Evolutionary conservation across 2,329 filamentous ascomycete genomes (phyloP).

Genomic region (Paraphaeosphaeria minitans): DNA sequence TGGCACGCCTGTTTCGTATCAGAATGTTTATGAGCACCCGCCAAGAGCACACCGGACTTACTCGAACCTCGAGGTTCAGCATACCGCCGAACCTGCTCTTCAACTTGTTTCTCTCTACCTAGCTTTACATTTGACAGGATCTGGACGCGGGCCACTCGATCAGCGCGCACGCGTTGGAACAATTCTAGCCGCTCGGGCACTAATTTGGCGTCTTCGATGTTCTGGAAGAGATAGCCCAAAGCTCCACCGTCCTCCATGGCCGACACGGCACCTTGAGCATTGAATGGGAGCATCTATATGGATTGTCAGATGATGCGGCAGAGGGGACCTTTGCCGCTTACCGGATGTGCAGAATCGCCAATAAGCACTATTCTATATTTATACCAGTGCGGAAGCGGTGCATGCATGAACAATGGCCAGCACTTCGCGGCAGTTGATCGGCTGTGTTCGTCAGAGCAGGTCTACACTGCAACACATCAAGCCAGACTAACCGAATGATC

Average conservation of each 20-base stretch:
- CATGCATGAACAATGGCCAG: slow-evolving; percentile 7
- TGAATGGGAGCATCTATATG: slow-evolving; percentile 8
- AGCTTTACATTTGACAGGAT: slow-evolving; percentile 1
- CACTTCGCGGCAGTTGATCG: slow-evolving; percentile 1
- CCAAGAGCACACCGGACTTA: background rate
- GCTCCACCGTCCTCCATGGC: slow-evolving; percentile 12
- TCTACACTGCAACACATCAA: background rate
- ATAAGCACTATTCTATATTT: slow-evolving; percentile 9
- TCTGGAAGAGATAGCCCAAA: slow-evolving; percentile 8
- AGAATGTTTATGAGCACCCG: background rate
- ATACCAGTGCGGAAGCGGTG: slow-evolving; percentile 5
- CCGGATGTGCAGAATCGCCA: slow-evolving; percentile 12
- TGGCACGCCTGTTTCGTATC: background rate
- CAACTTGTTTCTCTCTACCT: slow-evolving; percentile 11
- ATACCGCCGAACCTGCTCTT: slow-evolving; percentile 10
- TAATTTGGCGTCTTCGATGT: background rate
- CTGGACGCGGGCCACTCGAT: slow-evolving; percentile 5
- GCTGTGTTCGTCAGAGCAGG: background rate
- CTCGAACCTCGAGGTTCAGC: slow-evolving; percentile 9
- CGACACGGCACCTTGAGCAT: slow-evolving; percentile 7
- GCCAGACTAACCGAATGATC: slow-evolving; percentile 1
- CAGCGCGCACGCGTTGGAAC: background rate
- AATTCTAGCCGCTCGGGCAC: slow-evolving; percentile 5
- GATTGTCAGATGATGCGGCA: background rate
- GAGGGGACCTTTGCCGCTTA: background rate